Percentiles rank a stretch among this genome's conserved stretches.
Conservation (phyloP, 768 basidiomycete genomes). For the Termitomyces sp. region DNA sequence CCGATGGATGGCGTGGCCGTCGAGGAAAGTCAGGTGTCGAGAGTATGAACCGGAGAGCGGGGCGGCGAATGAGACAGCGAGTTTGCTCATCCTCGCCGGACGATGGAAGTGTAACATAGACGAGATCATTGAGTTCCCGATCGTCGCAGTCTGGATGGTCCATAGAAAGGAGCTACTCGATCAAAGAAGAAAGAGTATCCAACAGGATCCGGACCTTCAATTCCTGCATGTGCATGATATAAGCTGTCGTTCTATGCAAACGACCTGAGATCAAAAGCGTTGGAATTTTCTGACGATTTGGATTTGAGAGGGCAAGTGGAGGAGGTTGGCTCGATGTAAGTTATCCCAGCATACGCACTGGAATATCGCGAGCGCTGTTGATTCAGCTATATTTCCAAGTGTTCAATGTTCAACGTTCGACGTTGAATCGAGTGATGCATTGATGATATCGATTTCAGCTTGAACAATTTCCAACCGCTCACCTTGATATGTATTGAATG, state of each 20-base stretch:
- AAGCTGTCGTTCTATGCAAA: neutral
- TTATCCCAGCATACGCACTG: neutral
- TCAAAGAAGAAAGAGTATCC: neutral
- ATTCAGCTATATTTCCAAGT: neutral
- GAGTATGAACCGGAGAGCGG: conserved; percentile 6
- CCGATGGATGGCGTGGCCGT: conserved; percentile 6
- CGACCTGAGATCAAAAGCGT: neutral
- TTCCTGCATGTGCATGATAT: neutral
- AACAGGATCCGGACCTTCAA: neutral
- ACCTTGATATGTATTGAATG: too few relatives aligned
- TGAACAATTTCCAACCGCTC: too few relatives aligned
- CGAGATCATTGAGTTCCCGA: conserved; percentile 10
- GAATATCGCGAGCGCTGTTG: neutral
- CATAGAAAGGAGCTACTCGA: neutral
- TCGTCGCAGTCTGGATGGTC: conserved; percentile 2
- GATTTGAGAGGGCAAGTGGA: neutral
- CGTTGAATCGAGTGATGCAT: too few relatives aligned
- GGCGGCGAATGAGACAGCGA: conserved; percentile 14
- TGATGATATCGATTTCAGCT: too few relatives aligned
- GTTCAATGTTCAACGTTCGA: too few relatives aligned
- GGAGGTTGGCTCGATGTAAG: neutral
- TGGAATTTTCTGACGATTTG: neutral
- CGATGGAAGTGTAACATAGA: conserved; percentile 8
- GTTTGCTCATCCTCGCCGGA: conserved; percentile 11
- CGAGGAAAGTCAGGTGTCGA: conserved; percentile 11